phyloP scores from a whole-genome alignment of 2,329 filamentous ascomycete species.

The Aspergillus sergii region DNA sequence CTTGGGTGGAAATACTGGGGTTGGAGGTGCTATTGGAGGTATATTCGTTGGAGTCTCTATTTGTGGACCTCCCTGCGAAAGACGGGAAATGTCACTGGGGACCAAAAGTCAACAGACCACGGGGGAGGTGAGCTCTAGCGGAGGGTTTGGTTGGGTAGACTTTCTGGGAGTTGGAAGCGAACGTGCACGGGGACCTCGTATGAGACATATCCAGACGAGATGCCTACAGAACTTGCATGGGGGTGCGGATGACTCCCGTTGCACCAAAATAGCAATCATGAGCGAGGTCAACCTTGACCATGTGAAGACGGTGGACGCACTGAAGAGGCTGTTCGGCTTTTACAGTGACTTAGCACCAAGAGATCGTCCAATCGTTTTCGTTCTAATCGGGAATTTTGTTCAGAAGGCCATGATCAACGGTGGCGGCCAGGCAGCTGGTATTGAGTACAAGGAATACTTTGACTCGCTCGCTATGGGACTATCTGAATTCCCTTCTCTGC shows the following conservation, averaged over 20 bases:
- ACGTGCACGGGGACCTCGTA: slow-evolving; percentile 76
- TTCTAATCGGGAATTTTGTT: slow-evolving; percentile 84
- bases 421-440: slow-evolving; percentile 74
- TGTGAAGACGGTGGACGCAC: slow-evolving; percentile 75
- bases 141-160: slow-evolving; percentile 95
- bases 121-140: slow-evolving; percentile 57
- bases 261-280: slow-evolving; percentile 68
- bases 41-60: slow-evolving; percentile 89
- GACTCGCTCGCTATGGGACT: slow-evolving; percentile 82
- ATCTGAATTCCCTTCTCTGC: slow-evolving; percentile 77
- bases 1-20: slow-evolving; percentile 75
- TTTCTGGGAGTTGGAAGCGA: slow-evolving; percentile 92
- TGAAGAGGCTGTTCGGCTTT: slow-evolving; percentile 74
- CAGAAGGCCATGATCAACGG: slow-evolving; percentile 62
- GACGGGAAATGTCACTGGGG: slow-evolving; percentile 76
- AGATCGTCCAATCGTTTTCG: slow-evolving; percentile 73
- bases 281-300: slow-evolving; percentile 86
- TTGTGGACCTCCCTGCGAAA: slow-evolving; percentile 88
- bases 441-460: slow-evolving; percentile 97
- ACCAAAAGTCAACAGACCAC: slow-evolving; percentile 54
- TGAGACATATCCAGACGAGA: slow-evolving; percentile 76
- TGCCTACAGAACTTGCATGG: slow-evolving; percentile 53
- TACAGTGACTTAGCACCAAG: slow-evolving; percentile 70
- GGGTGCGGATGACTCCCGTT: slow-evolving; percentile 30
- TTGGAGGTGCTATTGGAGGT: slow-evolving; percentile 90